Evolutionary conservation across 306 rosid genomes (phyloP).

Genomic region (Lupinus albus): DNA sequence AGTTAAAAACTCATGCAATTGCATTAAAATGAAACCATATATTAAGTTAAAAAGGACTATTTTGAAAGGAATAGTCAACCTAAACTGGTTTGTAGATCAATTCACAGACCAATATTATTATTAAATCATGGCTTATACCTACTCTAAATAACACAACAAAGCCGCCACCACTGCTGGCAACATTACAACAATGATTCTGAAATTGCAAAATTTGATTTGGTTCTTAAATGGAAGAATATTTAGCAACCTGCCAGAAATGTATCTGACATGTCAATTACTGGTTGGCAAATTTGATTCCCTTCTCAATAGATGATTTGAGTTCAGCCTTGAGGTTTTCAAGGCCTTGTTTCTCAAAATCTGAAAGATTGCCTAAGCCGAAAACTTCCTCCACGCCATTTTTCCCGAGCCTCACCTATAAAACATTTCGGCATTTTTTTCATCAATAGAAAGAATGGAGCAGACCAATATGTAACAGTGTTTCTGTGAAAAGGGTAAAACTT

Average conservation of each 20-base stretch:
- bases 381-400: conserved; percentile 88
- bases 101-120: conserved; percentile 41
- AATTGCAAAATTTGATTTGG: conserved; percentile 55
- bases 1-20: conserved; percentile 34
- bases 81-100: conserved; percentile 31
- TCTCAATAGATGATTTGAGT: conserved; percentile 81
- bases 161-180: conserved; percentile 40
- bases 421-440: neutral
- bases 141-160: conserved; percentile 43
- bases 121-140: conserved; percentile 41
- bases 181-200: conserved; percentile 47
- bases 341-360: conserved; percentile 78
- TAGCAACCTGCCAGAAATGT: conserved; percentile 20
- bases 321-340: conserved; percentile 76
- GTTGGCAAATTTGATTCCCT: conserved; percentile 85
- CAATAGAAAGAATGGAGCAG: neutral
- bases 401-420: conserved; percentile 84
- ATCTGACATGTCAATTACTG: conserved; percentile 41
- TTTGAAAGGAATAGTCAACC: conserved; percentile 37
- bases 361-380: conserved; percentile 74
- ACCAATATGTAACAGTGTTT: neutral
- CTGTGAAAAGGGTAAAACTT: neutral
- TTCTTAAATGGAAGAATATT: conserved; percentile 32
- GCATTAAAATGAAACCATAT: conserved; percentile 27
- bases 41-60: conserved; percentile 10